Conservation (phyloP, 2,329 filamentous ascomycete genomes). For the Colletotrichum siamense region DNA sequence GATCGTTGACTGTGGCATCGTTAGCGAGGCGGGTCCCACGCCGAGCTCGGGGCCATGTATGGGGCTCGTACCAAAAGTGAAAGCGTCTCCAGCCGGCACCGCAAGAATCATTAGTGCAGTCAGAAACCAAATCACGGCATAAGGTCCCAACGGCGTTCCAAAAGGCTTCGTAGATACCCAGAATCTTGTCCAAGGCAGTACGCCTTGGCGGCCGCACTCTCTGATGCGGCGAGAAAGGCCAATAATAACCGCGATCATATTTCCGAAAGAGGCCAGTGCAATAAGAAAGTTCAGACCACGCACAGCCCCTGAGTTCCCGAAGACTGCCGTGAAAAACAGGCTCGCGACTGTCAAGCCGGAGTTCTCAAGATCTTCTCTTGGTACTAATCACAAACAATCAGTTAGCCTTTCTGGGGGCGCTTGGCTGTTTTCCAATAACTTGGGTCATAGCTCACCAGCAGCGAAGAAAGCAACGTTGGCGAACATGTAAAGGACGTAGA, state of each 20-base stretch:
- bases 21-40: neutral
- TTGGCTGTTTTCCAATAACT: neutral
- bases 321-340: constrained; percentile 64
- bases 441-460: constrained; percentile 38
- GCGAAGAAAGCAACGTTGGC: constrained; percentile 66
- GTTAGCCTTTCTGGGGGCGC: neutral
- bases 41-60: neutral
- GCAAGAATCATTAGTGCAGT: constrained; percentile 66
- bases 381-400: constrained; percentile 35
- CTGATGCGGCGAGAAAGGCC: constrained; percentile 61
- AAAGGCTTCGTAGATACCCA: constrained; percentile 70
- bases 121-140: constrained; percentile 60
- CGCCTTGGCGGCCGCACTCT: constrained; percentile 66
- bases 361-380: constrained; percentile 53
- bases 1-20: constrained; percentile 17
- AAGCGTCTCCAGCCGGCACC: constrained; percentile 67
- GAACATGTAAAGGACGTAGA: constrained; percentile 60
- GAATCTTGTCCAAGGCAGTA: constrained; percentile 61
- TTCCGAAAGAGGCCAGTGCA: constrained; percentile 62
- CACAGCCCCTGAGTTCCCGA: constrained; percentile 53
- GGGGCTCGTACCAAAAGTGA: constrained; percentile 57
- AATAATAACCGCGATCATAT: constrained; percentile 60
- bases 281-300: constrained; percentile 63
- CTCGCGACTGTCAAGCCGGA: constrained; percentile 60
- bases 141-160: constrained; percentile 65